Percentiles rank a stretch among this genome's conserved stretches.
phyloP scores from a whole-genome alignment of 2,329 filamentous ascomycete genomes.

The Botrytis galanthina region DNA sequence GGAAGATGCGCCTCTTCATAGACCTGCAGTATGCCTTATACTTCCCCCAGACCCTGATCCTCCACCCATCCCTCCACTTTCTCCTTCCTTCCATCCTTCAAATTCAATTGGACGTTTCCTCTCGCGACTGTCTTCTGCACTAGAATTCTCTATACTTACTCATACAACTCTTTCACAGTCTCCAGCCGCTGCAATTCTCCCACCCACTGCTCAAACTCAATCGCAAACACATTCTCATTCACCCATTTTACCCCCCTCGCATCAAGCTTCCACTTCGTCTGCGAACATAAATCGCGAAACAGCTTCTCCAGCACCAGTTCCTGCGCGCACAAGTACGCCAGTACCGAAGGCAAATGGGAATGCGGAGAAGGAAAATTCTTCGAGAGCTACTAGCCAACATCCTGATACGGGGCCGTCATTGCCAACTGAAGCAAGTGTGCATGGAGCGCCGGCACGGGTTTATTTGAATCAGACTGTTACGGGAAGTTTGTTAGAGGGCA shows the following conservation, averaged over 20 bases:
- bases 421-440: constrained; percentile 57
- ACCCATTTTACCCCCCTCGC: constrained; percentile 20
- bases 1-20: constrained; percentile 32
- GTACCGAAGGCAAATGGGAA: constrained; percentile 39
- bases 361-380: constrained; percentile 40
- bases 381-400: constrained; percentile 54
- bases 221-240: neutral
- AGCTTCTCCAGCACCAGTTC: constrained; percentile 32
- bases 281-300: constrained; percentile 22
- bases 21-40: constrained; percentile 28
- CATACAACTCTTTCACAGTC: constrained; percentile 6
- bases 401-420: constrained; percentile 53
- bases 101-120: constrained; percentile 10
- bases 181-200: neutral
- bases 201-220: neutral
- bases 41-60: constrained; percentile 4
- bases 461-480: constrained; percentile 73
- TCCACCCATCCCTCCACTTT: neutral
- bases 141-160: constrained; percentile 13
- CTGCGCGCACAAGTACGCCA: constrained; percentile 49
- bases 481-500: constrained; percentile 65
- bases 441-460: constrained; percentile 66
- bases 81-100: neutral
- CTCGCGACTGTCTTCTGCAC: constrained; percentile 8
- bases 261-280: constrained; percentile 27